Base-by-base conservation (phyloP, 306 rosid genomes). In the Cucurbita maxima region DNA sequence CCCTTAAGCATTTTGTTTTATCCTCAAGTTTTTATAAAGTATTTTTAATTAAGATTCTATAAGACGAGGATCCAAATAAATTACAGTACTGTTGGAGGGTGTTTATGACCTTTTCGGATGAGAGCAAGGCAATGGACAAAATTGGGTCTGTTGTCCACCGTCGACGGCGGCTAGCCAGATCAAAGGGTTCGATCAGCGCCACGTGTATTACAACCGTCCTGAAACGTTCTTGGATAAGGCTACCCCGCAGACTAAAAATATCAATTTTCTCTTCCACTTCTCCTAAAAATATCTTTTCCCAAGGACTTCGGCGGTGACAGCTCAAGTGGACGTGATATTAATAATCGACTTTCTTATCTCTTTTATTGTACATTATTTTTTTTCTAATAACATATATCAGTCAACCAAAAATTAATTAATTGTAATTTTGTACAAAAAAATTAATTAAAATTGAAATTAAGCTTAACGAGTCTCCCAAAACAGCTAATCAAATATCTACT, bases 161-260 rank as follows among this genome's bases (percentile, higher is more conserved):
- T 40, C 53, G 53, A 64, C 53, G 71, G 71, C 53, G 71, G 71
- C 71, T 15, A 38, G 1, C 30, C 71, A 64, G 10, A 64, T 64
- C 37, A 20, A 64, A 19, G 36, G 52, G 16, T 9, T 30, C 10
- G 51, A 41, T 18, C 52, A 18, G 34, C 2, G 71, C 52, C 53
- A 64, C 71, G 71, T 64, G 71, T 64, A 44, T 4, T 5, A 43
- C 71, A 43, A 11, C 44, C 53, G 71, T 41, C 53, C 53, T 43
- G 71, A 64, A 64, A 64, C 71, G 71, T 10, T 44, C 52, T 64
- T 19, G 71, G 71, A 64, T 64, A 64, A 64, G 71, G 71, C 53
- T 43, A 41, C 37, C 37, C 52, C 7, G 7, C 18, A 5, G 5
- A 1, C 9, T 19, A 10, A 64, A 60, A 36, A 64, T 64, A 64